Percentiles rank a stretch among this genome's conserved stretches.
phyloP scores from a whole-genome alignment of 768 basidiomycete species.

The Boletus huronensis region DNA sequence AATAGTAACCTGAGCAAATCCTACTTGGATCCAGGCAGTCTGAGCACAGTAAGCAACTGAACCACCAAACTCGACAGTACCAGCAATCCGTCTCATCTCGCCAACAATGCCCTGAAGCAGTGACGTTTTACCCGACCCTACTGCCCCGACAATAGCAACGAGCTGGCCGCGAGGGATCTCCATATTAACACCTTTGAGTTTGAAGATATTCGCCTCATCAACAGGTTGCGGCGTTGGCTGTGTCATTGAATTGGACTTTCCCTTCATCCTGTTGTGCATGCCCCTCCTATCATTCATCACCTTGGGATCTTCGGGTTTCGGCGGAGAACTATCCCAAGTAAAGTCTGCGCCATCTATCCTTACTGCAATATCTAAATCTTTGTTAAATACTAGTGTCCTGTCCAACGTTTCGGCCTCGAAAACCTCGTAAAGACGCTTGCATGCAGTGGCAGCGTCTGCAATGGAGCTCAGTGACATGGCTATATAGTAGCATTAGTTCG shows the following conservation, averaged over 20 bases:
- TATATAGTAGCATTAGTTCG: conserved; percentile 24
- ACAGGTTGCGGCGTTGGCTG: conserved; percentile 32
- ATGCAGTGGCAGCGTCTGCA: conserved; percentile 81
- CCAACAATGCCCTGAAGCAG: conserved; percentile 73
- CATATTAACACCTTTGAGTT: conserved; percentile 60
- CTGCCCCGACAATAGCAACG: conserved; percentile 79
- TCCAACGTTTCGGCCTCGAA: conserved; percentile 80
- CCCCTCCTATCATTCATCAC: conserved; percentile 2
- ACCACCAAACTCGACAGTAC: conserved; percentile 69
- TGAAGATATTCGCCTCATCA: conserved; percentile 49
- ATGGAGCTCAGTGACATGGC: conserved; percentile 72
- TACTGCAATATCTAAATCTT: conserved; percentile 57
- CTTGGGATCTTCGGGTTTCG: conserved; percentile 38
- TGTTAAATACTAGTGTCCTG: conserved; percentile 54
- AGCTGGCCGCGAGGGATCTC: conserved; percentile 72
- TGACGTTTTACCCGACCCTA: conserved; percentile 54
- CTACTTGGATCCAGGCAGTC: conserved; percentile 84
- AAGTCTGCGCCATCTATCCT: conserved; percentile 68
- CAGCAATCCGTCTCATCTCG: conserved; percentile 74
- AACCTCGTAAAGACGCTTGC: conserved; percentile 69
- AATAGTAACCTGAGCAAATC: not conserved
- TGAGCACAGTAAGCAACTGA: conserved; percentile 82
- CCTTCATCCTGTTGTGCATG: conserved; percentile 8
- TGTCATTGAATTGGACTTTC: conserved; percentile 14
- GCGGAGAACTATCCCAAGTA: conserved; percentile 81